Percentiles rank a stretch among this genome's conserved stretches.
Conservation (phyloP, 305 asterid species). For the Rubia peregrina region DNA sequence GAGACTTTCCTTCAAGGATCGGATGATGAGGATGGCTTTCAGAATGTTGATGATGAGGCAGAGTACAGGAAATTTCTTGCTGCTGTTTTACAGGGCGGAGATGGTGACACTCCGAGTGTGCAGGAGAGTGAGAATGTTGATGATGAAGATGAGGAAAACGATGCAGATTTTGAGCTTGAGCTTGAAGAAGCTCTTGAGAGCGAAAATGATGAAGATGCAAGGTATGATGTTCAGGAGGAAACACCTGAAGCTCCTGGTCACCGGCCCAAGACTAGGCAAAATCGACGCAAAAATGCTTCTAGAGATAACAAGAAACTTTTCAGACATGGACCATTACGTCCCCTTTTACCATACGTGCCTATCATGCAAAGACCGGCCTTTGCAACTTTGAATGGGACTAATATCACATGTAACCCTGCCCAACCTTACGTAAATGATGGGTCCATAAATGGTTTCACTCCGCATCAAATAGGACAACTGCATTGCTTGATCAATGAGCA, state of each 20-base stretch:
- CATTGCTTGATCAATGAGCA: constrained; percentile 91
- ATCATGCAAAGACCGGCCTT: constrained; percentile 28
- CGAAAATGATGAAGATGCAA: constrained; percentile 54
- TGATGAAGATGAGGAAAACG: constrained; percentile 95
- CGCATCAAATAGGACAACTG: constrained; percentile 86
- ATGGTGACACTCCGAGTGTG: constrained; percentile 38
- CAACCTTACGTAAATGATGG: constrained; percentile 46
- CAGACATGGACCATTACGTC: constrained; percentile 73
- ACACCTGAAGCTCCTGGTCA: constrained; percentile 22
- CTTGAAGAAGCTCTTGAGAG: constrained; percentile 98
- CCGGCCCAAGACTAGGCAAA: constrained; percentile 61
- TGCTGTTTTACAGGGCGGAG: constrained; percentile 67
- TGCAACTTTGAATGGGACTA: constrained; percentile 41
- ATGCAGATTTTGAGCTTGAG: constrained; percentile 98
- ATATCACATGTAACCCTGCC: constrained; percentile 28
- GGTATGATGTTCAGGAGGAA: constrained; percentile 39
- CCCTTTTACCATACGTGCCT: constrained; percentile 67
- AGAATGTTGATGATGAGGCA: constrained; percentile 81
- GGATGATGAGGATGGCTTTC: constrained; percentile 97
- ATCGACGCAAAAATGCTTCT: constrained; percentile 50
- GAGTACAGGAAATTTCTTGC: constrained; percentile 90
- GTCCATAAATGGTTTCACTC: constrained; percentile 59
- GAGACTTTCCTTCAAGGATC: constrained; percentile 98
- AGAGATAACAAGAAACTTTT: constrained; percentile 44
- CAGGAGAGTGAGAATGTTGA: constrained; percentile 57